Conservation (phyloP, 371 early-diverging fungal genomes). For the Mortierella sp. region DNA sequence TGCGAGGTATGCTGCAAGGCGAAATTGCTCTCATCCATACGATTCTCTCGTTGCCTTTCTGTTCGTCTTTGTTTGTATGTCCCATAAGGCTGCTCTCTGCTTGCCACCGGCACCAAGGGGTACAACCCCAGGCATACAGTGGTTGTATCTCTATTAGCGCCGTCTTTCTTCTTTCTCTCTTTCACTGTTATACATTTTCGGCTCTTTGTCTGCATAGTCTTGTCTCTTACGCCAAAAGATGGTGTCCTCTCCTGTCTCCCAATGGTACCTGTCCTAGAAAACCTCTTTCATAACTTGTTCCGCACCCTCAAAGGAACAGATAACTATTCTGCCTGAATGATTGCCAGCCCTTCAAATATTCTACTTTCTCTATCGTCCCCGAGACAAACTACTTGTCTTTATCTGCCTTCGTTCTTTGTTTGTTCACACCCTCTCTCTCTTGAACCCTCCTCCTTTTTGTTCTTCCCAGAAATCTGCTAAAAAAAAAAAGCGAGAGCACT, state of each 20-base stretch:
- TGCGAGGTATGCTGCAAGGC: neutral
- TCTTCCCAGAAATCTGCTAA: constrained; percentile 8
- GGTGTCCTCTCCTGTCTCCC: too few relatives aligned
- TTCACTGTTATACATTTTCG: neutral
- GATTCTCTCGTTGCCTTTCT: neutral
- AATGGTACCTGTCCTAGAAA: too few relatives aligned
- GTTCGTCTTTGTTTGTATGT: neutral
- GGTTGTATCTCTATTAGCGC: neutral
- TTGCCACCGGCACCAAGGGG: neutral
- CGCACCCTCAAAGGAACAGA: too few relatives aligned
- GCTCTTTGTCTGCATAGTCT: neutral
- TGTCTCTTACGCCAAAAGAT: neutral
- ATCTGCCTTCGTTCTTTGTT: neutral
- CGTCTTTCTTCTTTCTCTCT: neutral
- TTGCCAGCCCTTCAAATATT: neutral
- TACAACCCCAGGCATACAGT: neutral
- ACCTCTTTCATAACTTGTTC: too few relatives aligned
- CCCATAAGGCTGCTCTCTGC: neutral
- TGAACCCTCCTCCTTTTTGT: neutral
- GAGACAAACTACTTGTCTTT: neutral
- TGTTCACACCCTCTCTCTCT: neutral
- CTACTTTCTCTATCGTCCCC: neutral
- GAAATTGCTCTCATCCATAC: constrained; percentile 7
- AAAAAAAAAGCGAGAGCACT: neutral
- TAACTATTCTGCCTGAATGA: too few relatives aligned